Conservation (phyloP, 352 stramenopile species). For the Blastocystis sp. region DNA sequence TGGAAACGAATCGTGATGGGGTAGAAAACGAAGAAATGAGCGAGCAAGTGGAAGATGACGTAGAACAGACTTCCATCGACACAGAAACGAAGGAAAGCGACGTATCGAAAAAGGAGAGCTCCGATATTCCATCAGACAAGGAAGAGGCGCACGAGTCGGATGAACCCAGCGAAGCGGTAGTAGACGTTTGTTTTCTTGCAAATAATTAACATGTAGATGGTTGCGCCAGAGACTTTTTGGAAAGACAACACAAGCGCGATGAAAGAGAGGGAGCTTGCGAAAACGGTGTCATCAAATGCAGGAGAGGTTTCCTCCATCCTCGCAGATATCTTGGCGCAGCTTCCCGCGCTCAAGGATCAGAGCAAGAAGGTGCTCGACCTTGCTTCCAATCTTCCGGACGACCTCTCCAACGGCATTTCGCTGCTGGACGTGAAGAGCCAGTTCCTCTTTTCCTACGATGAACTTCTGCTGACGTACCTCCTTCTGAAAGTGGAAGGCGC, state of each 20-base stretch:
- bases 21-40: constrained; percentile 3
- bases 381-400: not conserved
- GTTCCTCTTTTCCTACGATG: constrained; percentile 46
- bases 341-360: constrained; percentile 22
- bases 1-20: not conserved
- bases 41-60: not conserved
- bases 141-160: not conserved
- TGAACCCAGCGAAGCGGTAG: not conserved
- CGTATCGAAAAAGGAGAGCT: not conserved
- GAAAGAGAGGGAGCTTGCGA: constrained; percentile 28
- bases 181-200: not conserved
- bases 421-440: constrained; percentile 38
- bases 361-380: constrained; percentile 4
- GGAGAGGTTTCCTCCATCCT: constrained; percentile 25
- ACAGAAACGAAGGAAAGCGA: not conserved
- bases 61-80: not conserved
- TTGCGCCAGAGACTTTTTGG: not conserved
- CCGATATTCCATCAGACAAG: not conserved
- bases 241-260: constrained; percentile 11
- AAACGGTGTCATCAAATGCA: not conserved
- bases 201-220: constrained; percentile 47
- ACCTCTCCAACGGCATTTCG: constrained; percentile 8
- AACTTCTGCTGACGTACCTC: constrained; percentile 29
- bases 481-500: constrained; percentile 33
- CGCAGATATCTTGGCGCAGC: not conserved